A percentile compares a stretch with the other conserved stretches of the same genome.
Conservation (phyloP, 257 asterid species). For the Jasminum sambac region DNA sequence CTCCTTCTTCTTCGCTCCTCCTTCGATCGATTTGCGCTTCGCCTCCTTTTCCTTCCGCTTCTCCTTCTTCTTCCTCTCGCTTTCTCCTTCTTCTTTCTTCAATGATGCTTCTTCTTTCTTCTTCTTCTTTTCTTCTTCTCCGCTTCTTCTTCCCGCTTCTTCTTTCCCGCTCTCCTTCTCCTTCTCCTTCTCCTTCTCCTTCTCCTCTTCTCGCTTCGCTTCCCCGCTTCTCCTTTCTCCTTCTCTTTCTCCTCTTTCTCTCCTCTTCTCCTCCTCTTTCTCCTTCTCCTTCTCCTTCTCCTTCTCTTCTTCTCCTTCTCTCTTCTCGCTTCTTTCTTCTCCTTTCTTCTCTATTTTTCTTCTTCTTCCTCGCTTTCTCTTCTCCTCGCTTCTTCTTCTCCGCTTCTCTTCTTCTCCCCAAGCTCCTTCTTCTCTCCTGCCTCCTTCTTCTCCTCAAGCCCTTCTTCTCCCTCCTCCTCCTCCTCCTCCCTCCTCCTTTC, state of each 20-base stretch:
- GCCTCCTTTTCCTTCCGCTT: slow-evolving; percentile 12
- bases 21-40: slow-evolving; percentile 8
- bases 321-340: slow-evolving; percentile 8
- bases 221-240: background rate
- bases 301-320: background rate
- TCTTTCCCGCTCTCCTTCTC: slow-evolving; percentile 5
- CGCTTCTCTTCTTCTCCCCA: slow-evolving; percentile 25
- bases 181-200: slow-evolving; percentile 1
- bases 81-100: background rate
- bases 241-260: background rate
- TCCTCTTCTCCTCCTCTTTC: slow-evolving; percentile 16
- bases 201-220: background rate
- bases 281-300: slow-evolving; percentile 5
- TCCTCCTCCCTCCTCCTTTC: slow-evolving; percentile 23
- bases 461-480: no score
- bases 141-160: no score
- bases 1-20: slow-evolving; percentile 15
- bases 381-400: slow-evolving; percentile 20
- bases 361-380: slow-evolving; percentile 27
- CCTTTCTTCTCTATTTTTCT: slow-evolving; percentile 21
- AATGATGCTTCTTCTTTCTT: no score
- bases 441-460: no score
- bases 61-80: slow-evolving; percentile 5
- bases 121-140: no score
- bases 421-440: no score